phyloP scores from a whole-genome alignment of 2,329 filamentous ascomycete species.

The Xylaria sp. region DNA sequence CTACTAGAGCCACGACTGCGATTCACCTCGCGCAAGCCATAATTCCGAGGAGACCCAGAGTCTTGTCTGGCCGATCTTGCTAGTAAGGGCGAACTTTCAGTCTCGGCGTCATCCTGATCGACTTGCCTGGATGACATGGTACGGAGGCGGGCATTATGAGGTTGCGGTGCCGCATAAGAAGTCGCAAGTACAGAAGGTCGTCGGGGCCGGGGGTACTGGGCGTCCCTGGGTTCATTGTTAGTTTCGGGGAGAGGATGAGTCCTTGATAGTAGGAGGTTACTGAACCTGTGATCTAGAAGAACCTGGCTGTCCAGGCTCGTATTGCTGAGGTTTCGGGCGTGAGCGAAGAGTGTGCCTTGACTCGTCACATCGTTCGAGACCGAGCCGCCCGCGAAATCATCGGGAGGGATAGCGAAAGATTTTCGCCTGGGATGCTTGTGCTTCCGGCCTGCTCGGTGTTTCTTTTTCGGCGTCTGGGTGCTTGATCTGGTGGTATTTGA shows the following conservation, averaged over 20 bases:
- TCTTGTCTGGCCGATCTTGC: conserved; percentile 55
- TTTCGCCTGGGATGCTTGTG: conserved; percentile 80
- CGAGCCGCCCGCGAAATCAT: conserved; percentile 58
- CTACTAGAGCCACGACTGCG: conserved; percentile 60
- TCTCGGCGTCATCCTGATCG: conserved; percentile 56
- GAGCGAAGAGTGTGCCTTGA: conserved; percentile 60
- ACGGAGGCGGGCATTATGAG: conserved; percentile 44
- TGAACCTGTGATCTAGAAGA: conserved; percentile 80
- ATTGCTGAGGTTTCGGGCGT: conserved; percentile 73
- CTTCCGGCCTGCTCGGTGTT: conserved; percentile 75
- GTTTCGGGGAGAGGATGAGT: neutral
- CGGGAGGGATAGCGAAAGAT: conserved; percentile 77
- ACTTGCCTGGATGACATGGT: conserved; percentile 33
- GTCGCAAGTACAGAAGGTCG: conserved; percentile 62
- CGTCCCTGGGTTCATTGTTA: conserved; percentile 34
- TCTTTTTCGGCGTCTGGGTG: conserved; percentile 63
- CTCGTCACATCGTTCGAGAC: conserved; percentile 20
- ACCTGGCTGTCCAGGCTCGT: conserved; percentile 91
- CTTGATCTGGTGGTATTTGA: conserved; percentile 26
- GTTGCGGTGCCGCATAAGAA: conserved; percentile 40
- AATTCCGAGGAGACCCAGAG: conserved; percentile 48
- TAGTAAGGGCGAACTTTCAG: conserved; percentile 67
- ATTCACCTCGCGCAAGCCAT: conserved; percentile 56
- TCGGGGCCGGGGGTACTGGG: conserved; percentile 66
- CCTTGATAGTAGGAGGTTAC: neutral